Evolutionary conservation across 176 grass and related monocot species (phyloP).

Genomic region (Carex littledalei): DNA sequence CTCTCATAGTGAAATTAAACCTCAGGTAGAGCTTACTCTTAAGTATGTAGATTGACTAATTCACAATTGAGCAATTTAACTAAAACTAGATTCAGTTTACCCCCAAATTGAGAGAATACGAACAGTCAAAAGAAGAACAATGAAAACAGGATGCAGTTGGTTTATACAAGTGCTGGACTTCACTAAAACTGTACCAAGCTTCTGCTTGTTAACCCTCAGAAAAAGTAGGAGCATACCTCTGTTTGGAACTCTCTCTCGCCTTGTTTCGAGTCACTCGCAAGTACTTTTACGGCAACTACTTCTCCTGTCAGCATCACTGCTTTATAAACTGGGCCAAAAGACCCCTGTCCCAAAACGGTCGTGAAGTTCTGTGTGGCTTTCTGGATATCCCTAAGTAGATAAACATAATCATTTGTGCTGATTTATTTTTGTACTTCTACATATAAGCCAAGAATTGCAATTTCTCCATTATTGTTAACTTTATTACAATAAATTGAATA

Average conservation of each 20-base stretch:
- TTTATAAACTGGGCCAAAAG: slow-evolving; percentile 95
- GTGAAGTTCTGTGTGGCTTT: slow-evolving; percentile 94
- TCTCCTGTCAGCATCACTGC: slow-evolving; percentile 83
- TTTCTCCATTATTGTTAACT: neutral
- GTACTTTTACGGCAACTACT: slow-evolving; percentile 83
- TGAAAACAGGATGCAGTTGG: neutral
- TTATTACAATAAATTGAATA: too few relatives aligned
- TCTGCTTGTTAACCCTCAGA: neutral
- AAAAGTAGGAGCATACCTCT: slow-evolving; percentile 42
- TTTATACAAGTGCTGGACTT: neutral
- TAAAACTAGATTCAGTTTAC: neutral
- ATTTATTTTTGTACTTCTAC: neutral
- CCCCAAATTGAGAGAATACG: neutral
- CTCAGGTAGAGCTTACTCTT: neutral
- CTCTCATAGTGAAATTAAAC: neutral
- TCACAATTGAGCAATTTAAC: neutral
- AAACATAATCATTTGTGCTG: neutral
- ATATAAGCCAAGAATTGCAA: neutral
- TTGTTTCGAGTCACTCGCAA: slow-evolving; percentile 82
- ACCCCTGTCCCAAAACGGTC: slow-evolving; percentile 84
- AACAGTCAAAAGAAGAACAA: neutral
- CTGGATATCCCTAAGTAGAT: slow-evolving; percentile 68
- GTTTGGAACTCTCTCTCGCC: slow-evolving; percentile 95
- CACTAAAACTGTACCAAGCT: neutral
- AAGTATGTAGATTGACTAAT: slow-evolving; percentile 21